Evolutionary conservation across 2,329 filamentous ascomycete genomes (phyloP), one percentile per base, ranked within the genome.

Genomic region (Didymella pomorum): DNA sequence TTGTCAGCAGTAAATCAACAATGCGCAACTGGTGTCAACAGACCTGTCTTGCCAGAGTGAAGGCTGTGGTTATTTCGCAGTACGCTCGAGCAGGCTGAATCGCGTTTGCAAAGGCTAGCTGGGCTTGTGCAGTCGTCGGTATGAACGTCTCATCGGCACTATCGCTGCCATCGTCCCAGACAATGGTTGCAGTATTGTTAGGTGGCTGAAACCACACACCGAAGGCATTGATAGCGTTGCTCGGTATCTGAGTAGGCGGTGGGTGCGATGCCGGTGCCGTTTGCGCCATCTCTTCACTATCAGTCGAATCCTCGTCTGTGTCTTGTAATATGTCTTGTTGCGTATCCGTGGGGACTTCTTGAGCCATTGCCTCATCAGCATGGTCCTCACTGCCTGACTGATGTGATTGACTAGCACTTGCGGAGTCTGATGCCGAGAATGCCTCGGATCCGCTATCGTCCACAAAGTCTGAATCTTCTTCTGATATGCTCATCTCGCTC

Each of bases 401-500:
- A 4, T 50, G 8, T 26, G 20, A 9, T 6, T 50, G 29, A 41
- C 21, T 41, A 10, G 11, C 48, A 23, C 25, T 39, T 14, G 26
- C 10, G 2, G 25, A n/a, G 10, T n/a, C 41, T 18, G 31, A 23
- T 14, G n/a, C 39, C 7, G 56, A n/a, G 2, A 26, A 39, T 1
- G 28, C 31, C 10, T 46, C n/a, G 20, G 31, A 20, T 9, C 23
- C 37, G n/a, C n/a, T 45, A 3, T 46, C 43, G 21, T 48, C 41
- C 2, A 45, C 37, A 10, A n/a, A 44, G 9, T 35, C 23, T 26
- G 50, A 48, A 9, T 52, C 53, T 4, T 56, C 14, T 4, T 56
- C 57, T 12, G 51, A 57, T 12, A 63, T 11, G 9, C 57, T 21
- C 60, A 63, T 63, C 9, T 46, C 51, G 23, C 47, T 52, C 23